Evolutionary conservation across 768 basidiomycete species (phyloP), one percentile per base, ranked within the genome.

Genomic region (Lyophyllum atratum): DNA sequence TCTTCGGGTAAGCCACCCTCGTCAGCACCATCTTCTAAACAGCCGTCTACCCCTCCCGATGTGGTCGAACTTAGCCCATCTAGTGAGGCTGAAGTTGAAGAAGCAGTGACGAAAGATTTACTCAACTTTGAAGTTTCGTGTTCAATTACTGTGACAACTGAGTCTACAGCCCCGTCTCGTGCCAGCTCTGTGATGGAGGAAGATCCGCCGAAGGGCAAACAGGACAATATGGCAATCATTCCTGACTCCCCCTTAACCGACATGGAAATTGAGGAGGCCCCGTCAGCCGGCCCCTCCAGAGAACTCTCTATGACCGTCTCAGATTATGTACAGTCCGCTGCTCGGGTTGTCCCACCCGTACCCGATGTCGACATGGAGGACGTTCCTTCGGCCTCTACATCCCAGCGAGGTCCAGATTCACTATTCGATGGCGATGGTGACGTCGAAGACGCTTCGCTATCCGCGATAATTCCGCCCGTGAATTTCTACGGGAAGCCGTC

Each of bases 21-120:
- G 34, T 6, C 17, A 9, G 14, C 34, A 9, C 12, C 34, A 11
- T 52, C 40, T 12, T 29, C 51, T 6, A n/a, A 24, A 37, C 24
- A 15, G 22, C 47, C 44, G 17, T 37, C 47, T 43, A 9, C 12
- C 26, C 24, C 37, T 21, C 21, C 22, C 7, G 43, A 52, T 7
- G 48, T 59, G 2, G 25, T 59, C 24, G 61, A 37, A 14, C 17
- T 15, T 15, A 37, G 54, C 28, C 48, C 8, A n/a, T 52, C 62
- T 14, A 72, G 70, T 58, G 74, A 75, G 58, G 66, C 49, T 37
- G 73, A 72, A 58, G 70, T 74, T 21, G 73, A 76, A 61, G 56
- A 59, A 37, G 52, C 25, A 14, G 37, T 62, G 21, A 51, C 25
- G n/a, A 44, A 50, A 14, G 62, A 68, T 55, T 67, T 74, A 14